Percentiles rank a stretch among this genome's conserved stretches.
phyloP scores from a whole-genome alignment of 805 yeast genomes.

The Suhomyces sp. region DNA sequence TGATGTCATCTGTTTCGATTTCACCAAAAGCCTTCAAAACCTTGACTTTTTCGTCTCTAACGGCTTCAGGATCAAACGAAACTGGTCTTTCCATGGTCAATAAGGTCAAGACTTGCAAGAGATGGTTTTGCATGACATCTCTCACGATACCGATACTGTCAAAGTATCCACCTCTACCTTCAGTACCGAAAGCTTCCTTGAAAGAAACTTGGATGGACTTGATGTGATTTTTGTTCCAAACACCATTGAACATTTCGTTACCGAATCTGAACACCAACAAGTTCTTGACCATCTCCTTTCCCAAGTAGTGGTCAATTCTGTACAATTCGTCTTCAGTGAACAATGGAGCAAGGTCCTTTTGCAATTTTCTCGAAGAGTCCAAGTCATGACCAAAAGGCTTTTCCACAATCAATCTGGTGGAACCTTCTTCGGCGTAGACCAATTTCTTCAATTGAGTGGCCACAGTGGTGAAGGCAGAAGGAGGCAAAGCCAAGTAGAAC shows the following conservation, averaged over 20 bases:
- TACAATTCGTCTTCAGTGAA: constrained; percentile 88
- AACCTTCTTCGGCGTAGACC: constrained; percentile 64
- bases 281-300: constrained; percentile 97
- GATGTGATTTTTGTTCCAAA: constrained; percentile 82
- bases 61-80: constrained; percentile 85
- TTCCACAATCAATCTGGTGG: constrained; percentile 81
- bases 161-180: constrained; percentile 98
- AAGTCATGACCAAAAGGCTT: constrained; percentile 97
- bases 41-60: constrained; percentile 95
- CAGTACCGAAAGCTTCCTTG: constrained; percentile 98
- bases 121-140: constrained; percentile 97
- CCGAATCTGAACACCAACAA: constrained; percentile 86
- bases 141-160: constrained; percentile 93
- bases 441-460: constrained; percentile 67
- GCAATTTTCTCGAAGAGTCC: constrained; percentile 72
- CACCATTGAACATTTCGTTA: constrained; percentile 80
- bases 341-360: constrained; percentile 72
- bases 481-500: constrained; percentile 93
- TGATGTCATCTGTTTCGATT: constrained; percentile 60
- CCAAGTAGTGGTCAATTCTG: constrained; percentile 96
- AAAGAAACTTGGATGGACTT: constrained; percentile 82
- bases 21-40: constrained; percentile 78
- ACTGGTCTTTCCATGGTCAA: constrained; percentile 95
- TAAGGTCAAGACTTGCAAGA: constrained; percentile 86
- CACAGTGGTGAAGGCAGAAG: constrained; percentile 81